A percentile compares a stretch with the other conserved stretches of the same genome.
Conservation (phyloP, 2,329 filamentous ascomycete genomes). For the Magnaporthiopsis incrustans region DNA sequence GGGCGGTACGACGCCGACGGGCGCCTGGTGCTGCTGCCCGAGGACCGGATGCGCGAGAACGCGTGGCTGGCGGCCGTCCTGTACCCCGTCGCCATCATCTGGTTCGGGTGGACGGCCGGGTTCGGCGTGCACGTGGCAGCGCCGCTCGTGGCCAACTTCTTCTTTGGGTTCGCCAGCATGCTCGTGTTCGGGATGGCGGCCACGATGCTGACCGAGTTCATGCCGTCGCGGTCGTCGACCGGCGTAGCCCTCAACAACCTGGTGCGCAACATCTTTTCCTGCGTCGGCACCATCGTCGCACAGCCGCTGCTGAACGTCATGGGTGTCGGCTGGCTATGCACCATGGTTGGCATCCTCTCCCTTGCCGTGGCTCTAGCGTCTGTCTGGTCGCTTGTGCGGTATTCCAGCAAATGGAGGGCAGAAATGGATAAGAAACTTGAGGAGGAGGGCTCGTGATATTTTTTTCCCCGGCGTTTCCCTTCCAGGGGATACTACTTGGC, state of each 20-base stretch:
- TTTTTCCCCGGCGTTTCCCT: too few species aligned
- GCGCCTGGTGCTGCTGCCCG: slow-evolving; percentile 59
- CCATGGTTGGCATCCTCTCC: slow-evolving; percentile 43
- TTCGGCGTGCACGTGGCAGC: slow-evolving; percentile 59
- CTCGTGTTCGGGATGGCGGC: slow-evolving; percentile 66
- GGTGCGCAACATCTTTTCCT: slow-evolving; percentile 69
- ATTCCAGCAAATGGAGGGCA: slow-evolving; percentile 54
- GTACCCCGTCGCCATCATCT: slow-evolving; percentile 62
- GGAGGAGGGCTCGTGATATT: neutral
- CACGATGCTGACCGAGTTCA: slow-evolving; percentile 81
- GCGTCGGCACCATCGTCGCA: slow-evolving; percentile 60
- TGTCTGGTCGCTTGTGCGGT: slow-evolving; percentile 54
- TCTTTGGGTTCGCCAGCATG: slow-evolving; percentile 73
- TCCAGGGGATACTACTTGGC: too few species aligned
- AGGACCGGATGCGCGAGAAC: slow-evolving; percentile 78
- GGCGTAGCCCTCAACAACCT: slow-evolving; percentile 80
- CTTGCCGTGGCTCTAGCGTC: slow-evolving; percentile 48
- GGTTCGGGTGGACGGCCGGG: slow-evolving; percentile 69
- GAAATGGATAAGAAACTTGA: slow-evolving; percentile 47
- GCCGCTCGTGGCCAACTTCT: slow-evolving; percentile 57
- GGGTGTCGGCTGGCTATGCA: slow-evolving; percentile 71
- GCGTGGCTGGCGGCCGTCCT: slow-evolving; percentile 66
- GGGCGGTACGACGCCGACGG: slow-evolving; percentile 61
- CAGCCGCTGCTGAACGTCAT: slow-evolving; percentile 63
- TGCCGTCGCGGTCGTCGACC: slow-evolving; percentile 60